Conservation (phyloP, 2,329 filamentous ascomycete genomes). For the Phialophora macrospora region DNA sequence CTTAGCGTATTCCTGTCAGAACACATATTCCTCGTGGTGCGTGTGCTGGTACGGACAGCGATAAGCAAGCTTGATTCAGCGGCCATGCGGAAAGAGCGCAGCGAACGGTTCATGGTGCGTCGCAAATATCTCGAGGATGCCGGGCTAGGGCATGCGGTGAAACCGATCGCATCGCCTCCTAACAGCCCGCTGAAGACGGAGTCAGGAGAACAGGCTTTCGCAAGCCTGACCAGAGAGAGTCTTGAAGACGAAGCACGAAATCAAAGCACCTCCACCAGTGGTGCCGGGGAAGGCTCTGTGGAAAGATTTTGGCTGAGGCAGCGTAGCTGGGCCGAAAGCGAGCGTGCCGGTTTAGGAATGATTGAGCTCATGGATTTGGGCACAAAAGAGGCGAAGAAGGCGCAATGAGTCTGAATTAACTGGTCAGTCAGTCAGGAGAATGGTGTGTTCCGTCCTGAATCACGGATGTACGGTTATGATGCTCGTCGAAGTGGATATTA, state of each 20-base stretch:
- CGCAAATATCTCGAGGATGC: slow-evolving; percentile 79
- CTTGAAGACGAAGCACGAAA: slow-evolving; percentile 52
- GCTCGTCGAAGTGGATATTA: not conserved
- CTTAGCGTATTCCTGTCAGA: slow-evolving; percentile 84
- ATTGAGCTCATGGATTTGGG: slow-evolving; percentile 43
- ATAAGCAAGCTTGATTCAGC: slow-evolving; percentile 83
- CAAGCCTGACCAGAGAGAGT: slow-evolving; percentile 44
- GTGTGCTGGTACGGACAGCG: slow-evolving; percentile 72
- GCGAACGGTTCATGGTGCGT: slow-evolving; percentile 78
- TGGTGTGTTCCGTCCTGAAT: not conserved
- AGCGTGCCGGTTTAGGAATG: slow-evolving; percentile 48
- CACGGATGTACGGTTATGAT: not conserved
- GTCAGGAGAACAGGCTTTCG: slow-evolving; percentile 44
- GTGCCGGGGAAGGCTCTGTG: slow-evolving; percentile 41
- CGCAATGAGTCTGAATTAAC: slow-evolving; percentile 14
- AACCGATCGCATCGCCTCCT: slow-evolving; percentile 61
- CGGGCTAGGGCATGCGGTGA: slow-evolving; percentile 50
- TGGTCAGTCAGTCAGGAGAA: not conserved
- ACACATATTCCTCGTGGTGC: slow-evolving; percentile 82
- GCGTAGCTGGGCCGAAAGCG: slow-evolving; percentile 51
- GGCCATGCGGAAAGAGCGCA: slow-evolving; percentile 81
- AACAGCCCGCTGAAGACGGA: slow-evolving; percentile 69
- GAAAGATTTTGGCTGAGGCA: slow-evolving; percentile 53
- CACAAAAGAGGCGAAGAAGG: slow-evolving; percentile 32
- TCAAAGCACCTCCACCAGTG: slow-evolving; percentile 44